Evolutionary conservation across 306 rosid genomes (phyloP).

Genomic region (Cucumis cinereus): DNA sequence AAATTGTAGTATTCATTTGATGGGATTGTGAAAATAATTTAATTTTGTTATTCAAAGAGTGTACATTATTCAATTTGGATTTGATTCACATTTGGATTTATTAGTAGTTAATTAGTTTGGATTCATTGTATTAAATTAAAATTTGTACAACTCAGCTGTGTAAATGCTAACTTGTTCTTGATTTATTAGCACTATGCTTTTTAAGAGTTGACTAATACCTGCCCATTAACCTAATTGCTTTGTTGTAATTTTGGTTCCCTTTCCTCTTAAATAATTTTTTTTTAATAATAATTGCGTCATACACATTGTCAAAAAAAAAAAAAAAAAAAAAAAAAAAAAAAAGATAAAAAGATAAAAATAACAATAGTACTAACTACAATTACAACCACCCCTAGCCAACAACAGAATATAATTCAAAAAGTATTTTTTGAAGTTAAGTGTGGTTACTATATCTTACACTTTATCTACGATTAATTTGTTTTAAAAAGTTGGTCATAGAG

Average conservation of each 20-base stretch:
- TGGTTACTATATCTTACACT: too few species aligned
- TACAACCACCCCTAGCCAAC: too few species aligned
- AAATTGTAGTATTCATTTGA: neutral
- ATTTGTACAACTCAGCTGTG: neutral
- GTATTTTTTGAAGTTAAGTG: too few species aligned
- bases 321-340: too few species aligned
- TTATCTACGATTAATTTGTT: too few species aligned
- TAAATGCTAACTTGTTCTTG: neutral
- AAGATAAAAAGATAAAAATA: too few species aligned
- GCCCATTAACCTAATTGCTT: neutral
- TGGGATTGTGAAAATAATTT: neutral
- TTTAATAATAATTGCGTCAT: too few species aligned
- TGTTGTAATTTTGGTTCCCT: neutral
- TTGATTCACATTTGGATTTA: neutral
- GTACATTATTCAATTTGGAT: neutral
- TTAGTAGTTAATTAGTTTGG: neutral
- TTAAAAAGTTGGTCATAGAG: too few species aligned
- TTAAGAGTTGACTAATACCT: neutral
- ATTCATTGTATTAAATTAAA: neutral
- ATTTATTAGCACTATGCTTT: neutral
- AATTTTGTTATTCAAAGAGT: neutral
- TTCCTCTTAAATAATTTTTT: neutral
- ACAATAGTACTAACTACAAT: too few species aligned
- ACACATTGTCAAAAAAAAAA: too few species aligned
- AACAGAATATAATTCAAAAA: too few species aligned